Percentiles rank a stretch among this genome's conserved stretches.
These are phyloP conservation scores for Coniferiporia sulphurascens DNA, from an alignment of 1,284 basidiomycete species.

Conservation along the genomic window DNA sequence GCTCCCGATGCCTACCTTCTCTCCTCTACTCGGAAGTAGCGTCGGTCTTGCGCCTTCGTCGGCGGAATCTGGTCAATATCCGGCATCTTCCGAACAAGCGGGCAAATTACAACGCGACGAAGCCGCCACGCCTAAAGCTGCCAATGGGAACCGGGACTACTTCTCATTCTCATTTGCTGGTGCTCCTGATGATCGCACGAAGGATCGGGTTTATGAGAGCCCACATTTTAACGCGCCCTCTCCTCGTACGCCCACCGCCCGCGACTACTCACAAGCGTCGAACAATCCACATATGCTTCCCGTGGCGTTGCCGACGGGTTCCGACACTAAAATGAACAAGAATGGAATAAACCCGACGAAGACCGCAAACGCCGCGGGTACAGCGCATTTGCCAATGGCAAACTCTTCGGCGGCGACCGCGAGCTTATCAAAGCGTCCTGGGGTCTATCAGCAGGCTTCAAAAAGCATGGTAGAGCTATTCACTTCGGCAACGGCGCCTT, in stretches of 20 bases:
- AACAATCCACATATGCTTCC: neutral
- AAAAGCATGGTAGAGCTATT: conserved; percentile 50
- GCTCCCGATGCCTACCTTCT: neutral
- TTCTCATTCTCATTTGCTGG: conserved; percentile 1
- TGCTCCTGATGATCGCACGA: neutral
- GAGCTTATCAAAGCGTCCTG: conserved; percentile 31
- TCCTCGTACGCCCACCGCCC: neutral
- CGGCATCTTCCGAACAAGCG: neutral
- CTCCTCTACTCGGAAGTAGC: neutral
- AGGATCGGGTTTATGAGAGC: neutral
- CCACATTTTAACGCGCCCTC: neutral
- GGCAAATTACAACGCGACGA: neutral
- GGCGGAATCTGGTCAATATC: neutral
- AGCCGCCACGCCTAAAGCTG: conserved; percentile 10
- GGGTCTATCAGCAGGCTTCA: conserved; percentile 59
- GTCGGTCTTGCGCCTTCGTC: neutral
- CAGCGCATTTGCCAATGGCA: neutral
- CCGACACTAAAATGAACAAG: neutral
- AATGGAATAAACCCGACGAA: neutral
- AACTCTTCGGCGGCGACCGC: neutral
- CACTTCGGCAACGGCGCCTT: conserved; percentile 22
- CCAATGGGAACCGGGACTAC: neutral
- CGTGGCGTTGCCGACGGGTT: neutral
- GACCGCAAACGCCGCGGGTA: neutral
- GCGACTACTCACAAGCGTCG: neutral